phyloP scores from a whole-genome alignment of 192 early-diverging fungal species.

The Lobulomyces angularis region DNA sequence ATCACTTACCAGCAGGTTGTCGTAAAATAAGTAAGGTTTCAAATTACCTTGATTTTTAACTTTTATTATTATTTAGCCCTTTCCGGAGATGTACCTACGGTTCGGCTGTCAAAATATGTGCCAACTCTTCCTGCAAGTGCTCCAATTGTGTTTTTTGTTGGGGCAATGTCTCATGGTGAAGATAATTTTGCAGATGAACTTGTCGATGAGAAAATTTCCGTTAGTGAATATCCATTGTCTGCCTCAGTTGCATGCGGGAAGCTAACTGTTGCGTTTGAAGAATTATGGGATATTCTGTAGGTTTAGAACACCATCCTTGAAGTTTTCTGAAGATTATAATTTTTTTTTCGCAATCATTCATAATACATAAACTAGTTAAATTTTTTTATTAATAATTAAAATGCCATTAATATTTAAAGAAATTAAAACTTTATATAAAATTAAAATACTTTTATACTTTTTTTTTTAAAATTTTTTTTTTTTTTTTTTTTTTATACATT shows the following conservation, averaged over 20 bases:
- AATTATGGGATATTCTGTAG: conserved; percentile 78
- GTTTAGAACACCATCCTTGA: too few relatives aligned
- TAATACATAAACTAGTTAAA: too few relatives aligned
- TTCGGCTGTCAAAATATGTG: conserved; percentile 70
- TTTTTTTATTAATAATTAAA: too few relatives aligned
- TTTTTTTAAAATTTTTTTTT: conserved; percentile 4
- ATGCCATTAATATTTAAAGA: too few relatives aligned
- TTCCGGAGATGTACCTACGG: conserved; percentile 42
- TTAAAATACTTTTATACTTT: conserved; percentile 1
- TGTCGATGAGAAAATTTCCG: conserved; percentile 94
- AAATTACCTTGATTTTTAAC: background rate
- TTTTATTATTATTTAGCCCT: background rate
- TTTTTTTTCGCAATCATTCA: too few relatives aligned
- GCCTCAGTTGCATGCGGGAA: conserved; percentile 97
- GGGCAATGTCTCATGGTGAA: conserved; percentile 90
- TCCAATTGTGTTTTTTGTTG: conserved; percentile 82
- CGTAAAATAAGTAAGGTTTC: conserved; percentile 62
- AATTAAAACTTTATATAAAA: too few relatives aligned
- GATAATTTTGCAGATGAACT: conserved; percentile 93
- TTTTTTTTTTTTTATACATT: background rate
- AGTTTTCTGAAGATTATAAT: too few relatives aligned
- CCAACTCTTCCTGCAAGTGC: conserved; percentile 63
- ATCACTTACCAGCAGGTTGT: conserved; percentile 84
- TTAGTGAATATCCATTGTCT: conserved; percentile 91
- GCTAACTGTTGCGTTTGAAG: conserved; percentile 76